Base-by-base conservation (phyloP, 192 early-diverging fungal species). In the Coemansia furcata region DNA sequence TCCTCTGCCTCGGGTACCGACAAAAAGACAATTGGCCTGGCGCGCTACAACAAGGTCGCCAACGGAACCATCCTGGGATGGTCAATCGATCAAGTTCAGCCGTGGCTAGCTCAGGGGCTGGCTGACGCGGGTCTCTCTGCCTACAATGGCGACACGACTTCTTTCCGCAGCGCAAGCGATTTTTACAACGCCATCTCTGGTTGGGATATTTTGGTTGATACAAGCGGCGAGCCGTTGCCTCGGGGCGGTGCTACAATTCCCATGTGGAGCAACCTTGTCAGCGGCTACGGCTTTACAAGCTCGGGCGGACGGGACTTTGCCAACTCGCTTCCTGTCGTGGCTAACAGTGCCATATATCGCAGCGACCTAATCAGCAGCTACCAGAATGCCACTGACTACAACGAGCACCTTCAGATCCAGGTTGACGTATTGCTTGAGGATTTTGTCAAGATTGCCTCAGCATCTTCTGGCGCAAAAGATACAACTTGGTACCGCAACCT, bases 401-500 rank as follows among this genome's bases (percentile, higher is more conserved):
- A 78, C 36, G 89, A 93, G 64, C 84, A 87, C 30, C 77, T 91
- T 23, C 87, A 90, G 62, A 82, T 91, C 70, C 68, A 90, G 52
- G 72, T 85, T 26, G 85, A 88, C 50, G 80, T 77, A 7, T 70
- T 89, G 63, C 85, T 89, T 60, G 78, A 83, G 23, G 71, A 80
- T 33, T 82, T 81, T 26, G 78, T 86, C 46, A 71, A 77, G 60
- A 60, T 78, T 62, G 65, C 86, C 23, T 75, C 89, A 2, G 67
- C 84, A 14, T 60, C 70, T 4, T 83, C 76, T 2, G 76, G 85
- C 14, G 68, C 85, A 9, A 68, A 68, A 14, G 86, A 88, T 55
- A 82, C 85, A 1, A 79, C 69, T 38, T 93, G 90, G 90, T 72
- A 88, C 60, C 89, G 91, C 84, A 92, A 92, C 63, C 63, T 92